Evolutionary conservation across 179 eudicot species (phyloP), one percentile per base, ranked within the genome.

Genomic region (Patellifolia procumbens): DNA sequence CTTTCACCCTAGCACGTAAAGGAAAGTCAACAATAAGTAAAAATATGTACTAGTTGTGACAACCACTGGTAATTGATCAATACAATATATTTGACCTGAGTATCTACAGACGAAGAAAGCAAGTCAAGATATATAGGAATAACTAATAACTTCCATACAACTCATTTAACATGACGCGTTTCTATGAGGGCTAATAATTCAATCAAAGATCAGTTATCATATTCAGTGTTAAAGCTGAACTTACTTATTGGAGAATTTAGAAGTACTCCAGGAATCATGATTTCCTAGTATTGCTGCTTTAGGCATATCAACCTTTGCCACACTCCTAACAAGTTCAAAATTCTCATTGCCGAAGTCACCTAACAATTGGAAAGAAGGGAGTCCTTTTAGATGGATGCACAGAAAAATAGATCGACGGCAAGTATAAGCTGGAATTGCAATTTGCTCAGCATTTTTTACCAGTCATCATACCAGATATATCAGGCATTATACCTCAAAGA

Each of bases 301-400:
- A 52, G 91, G 56, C 82, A 90, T 63, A 28, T 83, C 72, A 74
- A 94, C 87, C 39, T 87, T 75, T 10, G 91, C 90, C 49, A 92
- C 86, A 67, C 87, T 90, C 72, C 74, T 77, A 69, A 94, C 97
- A 78, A 94, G 92, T 73, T 89, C 91, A 74, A 88, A 93, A 83
- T 92, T 87, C 88, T 92, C 97, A 82, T 94, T 88, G 59, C 94
- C 97, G 80, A 90, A 89, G 85, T 94, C 98, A 86, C 98, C 98
- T 94, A 87, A 72, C 53, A 68, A 32, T 52, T 31, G 45, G 73
- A 71, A 29, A 24, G 56, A 66, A 35, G 42, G 58, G 59, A 48
- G 61, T 35, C n/a, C n/a, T n/a, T n/a, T n/a, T n/a, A n/a, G n/a
- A n/a, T n/a, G n/a, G 4, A 11, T 34, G 28, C 9, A n/a, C 42